Evolutionary conservation across 257 asterid species (phyloP).

Genomic region (Catharanthus roseus): DNA sequence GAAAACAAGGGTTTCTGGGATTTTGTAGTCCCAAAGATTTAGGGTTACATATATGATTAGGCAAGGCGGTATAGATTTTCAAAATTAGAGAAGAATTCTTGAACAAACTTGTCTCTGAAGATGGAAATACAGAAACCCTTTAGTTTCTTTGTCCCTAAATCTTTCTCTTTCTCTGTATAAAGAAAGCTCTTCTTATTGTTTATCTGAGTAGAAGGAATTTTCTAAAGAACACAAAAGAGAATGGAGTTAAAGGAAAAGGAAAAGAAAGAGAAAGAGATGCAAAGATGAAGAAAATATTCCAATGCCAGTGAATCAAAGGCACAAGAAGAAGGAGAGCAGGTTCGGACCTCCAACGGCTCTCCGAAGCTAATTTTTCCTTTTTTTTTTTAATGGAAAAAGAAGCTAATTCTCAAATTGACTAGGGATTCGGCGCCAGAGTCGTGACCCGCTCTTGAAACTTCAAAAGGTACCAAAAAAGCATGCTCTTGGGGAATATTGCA

Average conservation of each 20-base stretch:
- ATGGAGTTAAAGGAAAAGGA: constrained; percentile 10
- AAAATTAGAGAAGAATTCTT: constrained; percentile 15
- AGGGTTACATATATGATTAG: not conserved
- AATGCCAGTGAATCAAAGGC: not conserved
- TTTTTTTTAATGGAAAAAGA: too few relatives aligned
- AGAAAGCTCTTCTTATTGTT: not conserved
- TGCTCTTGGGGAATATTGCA: not conserved
- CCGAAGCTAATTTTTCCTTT: constrained; percentile 37
- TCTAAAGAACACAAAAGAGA: constrained; percentile 3
- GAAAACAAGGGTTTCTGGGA: not conserved
- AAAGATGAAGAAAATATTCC: not conserved
- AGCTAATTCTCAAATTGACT: constrained; percentile 13
- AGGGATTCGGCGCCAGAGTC: not conserved
- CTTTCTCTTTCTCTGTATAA: constrained; percentile 3
- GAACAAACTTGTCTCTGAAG: constrained; percentile 22
- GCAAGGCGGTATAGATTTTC: not conserved
- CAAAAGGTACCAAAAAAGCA: not conserved
- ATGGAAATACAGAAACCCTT: constrained; percentile 6
- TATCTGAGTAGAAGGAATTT: not conserved
- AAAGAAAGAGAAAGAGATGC: constrained; percentile 1
- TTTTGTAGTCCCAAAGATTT: not conserved
- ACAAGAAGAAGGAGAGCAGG: constrained; percentile 4
- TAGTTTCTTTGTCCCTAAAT: not conserved
- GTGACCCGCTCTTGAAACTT: not conserved
- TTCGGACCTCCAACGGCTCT: constrained; percentile 36